Conservation (phyloP, 1,284 basidiomycete genomes). For the Moesziomyces sp. region DNA sequence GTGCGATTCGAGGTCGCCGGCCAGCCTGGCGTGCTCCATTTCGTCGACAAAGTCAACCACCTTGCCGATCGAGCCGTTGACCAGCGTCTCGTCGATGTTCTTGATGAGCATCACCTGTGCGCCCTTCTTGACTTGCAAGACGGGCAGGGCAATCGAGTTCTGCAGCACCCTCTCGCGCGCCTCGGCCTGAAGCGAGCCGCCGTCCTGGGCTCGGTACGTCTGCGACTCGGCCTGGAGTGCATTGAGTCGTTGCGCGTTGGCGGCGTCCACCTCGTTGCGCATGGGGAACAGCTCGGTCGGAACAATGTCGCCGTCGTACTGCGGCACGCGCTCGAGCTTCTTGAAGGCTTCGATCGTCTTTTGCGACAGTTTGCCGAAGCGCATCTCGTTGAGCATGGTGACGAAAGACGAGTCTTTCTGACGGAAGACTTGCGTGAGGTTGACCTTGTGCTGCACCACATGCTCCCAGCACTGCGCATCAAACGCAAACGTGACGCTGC, state of each 20-base stretch:
- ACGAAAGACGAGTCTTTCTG: conserved; percentile 71
- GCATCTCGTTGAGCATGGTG: conserved; percentile 62
- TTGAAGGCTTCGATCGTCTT: conserved; percentile 55
- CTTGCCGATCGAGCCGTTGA: conserved; percentile 84
- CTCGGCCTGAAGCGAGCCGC: conserved; percentile 44
- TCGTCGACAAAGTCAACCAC: conserved; percentile 69
- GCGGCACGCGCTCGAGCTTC: conserved; percentile 45
- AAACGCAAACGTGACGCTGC: conserved; percentile 72
- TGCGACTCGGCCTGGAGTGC: conserved; percentile 42
- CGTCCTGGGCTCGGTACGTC: conserved; percentile 54
- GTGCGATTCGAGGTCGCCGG: conserved; percentile 54
- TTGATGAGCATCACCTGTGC: conserved; percentile 80
- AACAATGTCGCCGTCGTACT: conserved; percentile 49
- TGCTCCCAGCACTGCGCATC: conserved; percentile 86
- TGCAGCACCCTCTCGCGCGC: conserved; percentile 46
- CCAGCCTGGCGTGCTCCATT: conserved; percentile 40
- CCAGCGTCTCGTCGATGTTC: conserved; percentile 79
- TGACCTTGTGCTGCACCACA: conserved; percentile 81
- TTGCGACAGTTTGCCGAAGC: conserved; percentile 46
- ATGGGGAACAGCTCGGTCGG: conserved; percentile 75
- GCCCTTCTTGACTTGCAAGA: conserved; percentile 76
- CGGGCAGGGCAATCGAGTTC: conserved; percentile 58
- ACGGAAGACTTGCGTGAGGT: conserved; percentile 87
- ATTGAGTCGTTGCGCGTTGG: conserved; percentile 77
- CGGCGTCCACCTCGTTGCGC: conserved; percentile 81